Percentiles rank a stretch among this genome's conserved stretches.
phyloP scores from a whole-genome alignment of 768 basidiomycete genomes.

The Boletellus ananas region DNA sequence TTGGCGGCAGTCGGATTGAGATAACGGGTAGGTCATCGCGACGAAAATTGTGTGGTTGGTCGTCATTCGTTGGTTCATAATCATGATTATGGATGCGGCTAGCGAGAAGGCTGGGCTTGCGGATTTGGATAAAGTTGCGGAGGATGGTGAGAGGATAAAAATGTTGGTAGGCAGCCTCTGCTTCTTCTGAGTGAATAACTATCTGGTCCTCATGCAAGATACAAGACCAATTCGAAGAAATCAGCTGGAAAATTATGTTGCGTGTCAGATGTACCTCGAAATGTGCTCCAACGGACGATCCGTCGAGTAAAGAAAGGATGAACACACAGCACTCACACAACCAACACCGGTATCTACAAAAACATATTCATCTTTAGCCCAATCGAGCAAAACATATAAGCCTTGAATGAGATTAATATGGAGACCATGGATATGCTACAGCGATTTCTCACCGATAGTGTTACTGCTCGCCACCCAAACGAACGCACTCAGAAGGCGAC shows the following conservation, averaged over 20 bases:
- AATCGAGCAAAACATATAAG: slow-evolving; percentile 62
- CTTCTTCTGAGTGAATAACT: slow-evolving; percentile 72
- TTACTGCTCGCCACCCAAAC: slow-evolving; percentile 55
- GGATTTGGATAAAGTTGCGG: slow-evolving; percentile 25
- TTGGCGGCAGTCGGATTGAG: slow-evolving; percentile 40
- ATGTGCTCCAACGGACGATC: slow-evolving; percentile 2
- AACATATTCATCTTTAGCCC: slow-evolving; percentile 62
- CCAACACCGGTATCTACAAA: slow-evolving; percentile 72
- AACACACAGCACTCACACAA: slow-evolving; percentile 49
- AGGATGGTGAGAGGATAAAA: slow-evolving; percentile 55
- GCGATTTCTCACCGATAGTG: slow-evolving; percentile 26
- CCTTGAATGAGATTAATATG: slow-evolving; percentile 40
- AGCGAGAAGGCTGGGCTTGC: slow-evolving; percentile 20
- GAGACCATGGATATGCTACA: not conserved
- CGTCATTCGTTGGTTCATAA: slow-evolving; percentile 1
- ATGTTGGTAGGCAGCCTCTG: slow-evolving; percentile 59
- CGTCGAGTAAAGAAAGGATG: not conserved
- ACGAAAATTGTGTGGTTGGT: slow-evolving; percentile 4
- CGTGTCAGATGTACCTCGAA: slow-evolving; percentile 1
- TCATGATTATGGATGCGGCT: slow-evolving; percentile 6
- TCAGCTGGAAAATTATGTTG: slow-evolving; percentile 37
- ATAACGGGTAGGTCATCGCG: slow-evolving; percentile 39
- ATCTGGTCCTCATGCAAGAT: slow-evolving; percentile 64
- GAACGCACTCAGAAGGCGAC: slow-evolving; percentile 60
- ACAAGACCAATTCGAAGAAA: slow-evolving; percentile 75